These are phyloP conservation scores for Sanchytrium tribonematis DNA, from an alignment of 371 early-diverging fungal genomes.

Conservation along the genomic window DNA sequence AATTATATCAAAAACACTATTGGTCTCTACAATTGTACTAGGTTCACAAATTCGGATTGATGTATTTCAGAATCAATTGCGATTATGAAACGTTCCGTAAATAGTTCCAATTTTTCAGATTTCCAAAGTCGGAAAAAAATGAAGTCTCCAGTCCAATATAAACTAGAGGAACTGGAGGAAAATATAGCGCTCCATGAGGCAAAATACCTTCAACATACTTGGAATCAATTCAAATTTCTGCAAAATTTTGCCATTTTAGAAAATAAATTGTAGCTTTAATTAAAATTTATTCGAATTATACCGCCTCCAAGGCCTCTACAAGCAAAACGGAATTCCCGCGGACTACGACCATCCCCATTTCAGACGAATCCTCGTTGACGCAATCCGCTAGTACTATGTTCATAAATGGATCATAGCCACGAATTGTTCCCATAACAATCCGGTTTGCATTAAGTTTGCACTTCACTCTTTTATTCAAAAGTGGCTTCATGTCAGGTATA, in stretches of 20 bases:
- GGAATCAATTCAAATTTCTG: not conserved
- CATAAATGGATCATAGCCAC: constrained; percentile 5
- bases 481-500: not conserved
- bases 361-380: not conserved
- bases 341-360: not conserved
- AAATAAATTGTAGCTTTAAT: not conserved
- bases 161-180: not conserved
- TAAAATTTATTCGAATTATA: too few species aligned
- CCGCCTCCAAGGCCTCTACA: not conserved
- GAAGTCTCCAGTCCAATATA: too few species aligned
- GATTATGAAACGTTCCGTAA: too few species aligned
- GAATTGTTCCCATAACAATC: not conserved
- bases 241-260: not conserved
- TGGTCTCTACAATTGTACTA: too few species aligned
- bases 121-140: too few species aligned
- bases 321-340: not conserved
- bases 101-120: too few species aligned
- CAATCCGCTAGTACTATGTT: constrained; percentile 3
- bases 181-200: not conserved
- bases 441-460: not conserved
- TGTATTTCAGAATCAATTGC: too few species aligned
- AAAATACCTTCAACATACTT: not conserved
- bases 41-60: too few species aligned
- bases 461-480: constrained; percentile 1
- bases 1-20: too few species aligned